phyloP scores from a whole-genome alignment of 148 eudicot genomes.

The Arbutus unedo region DNA sequence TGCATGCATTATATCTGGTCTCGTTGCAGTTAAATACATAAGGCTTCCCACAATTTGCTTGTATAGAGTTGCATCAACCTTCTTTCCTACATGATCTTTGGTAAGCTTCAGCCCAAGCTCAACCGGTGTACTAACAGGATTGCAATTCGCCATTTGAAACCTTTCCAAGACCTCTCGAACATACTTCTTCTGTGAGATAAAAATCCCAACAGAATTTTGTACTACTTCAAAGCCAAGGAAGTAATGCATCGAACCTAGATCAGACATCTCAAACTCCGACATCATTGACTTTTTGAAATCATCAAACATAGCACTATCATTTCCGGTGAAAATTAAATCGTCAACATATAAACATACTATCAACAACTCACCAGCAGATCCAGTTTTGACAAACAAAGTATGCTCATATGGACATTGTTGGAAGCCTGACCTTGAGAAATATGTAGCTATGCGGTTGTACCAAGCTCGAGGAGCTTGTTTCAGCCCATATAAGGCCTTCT shows the following conservation, averaged over 20 bases:
- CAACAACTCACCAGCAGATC: slow-evolving; percentile 1
- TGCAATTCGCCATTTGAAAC: background rate
- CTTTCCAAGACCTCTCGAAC: background rate
- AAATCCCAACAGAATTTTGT: too few relatives aligned
- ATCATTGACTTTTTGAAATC: too few relatives aligned
- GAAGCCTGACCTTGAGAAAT: slow-evolving; percentile 5
- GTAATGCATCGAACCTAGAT: too few relatives aligned
- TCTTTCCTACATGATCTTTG: background rate
- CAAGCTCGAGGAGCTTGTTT: too few relatives aligned
- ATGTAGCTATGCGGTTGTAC: slow-evolving; percentile 1
- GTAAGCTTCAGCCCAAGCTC: background rate
- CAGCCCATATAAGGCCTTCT: too few relatives aligned
- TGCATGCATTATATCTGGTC: too few relatives aligned
- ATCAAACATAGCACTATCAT: too few relatives aligned
- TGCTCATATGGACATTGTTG: slow-evolving; percentile 7
- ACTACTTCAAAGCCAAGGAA: too few relatives aligned
- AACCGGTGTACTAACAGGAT: background rate
- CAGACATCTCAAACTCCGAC: too few relatives aligned
- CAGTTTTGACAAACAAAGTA: background rate
- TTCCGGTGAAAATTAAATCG: too few relatives aligned
- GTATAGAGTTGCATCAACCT: background rate
- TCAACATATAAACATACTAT: background rate
- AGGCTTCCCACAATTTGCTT: too few relatives aligned
- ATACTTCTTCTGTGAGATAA: too few relatives aligned
- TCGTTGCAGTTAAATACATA: background rate